phyloP scores from a whole-genome alignment of 2,329 filamentous ascomycete genomes.

The Beauveria rudraprayagi region DNA sequence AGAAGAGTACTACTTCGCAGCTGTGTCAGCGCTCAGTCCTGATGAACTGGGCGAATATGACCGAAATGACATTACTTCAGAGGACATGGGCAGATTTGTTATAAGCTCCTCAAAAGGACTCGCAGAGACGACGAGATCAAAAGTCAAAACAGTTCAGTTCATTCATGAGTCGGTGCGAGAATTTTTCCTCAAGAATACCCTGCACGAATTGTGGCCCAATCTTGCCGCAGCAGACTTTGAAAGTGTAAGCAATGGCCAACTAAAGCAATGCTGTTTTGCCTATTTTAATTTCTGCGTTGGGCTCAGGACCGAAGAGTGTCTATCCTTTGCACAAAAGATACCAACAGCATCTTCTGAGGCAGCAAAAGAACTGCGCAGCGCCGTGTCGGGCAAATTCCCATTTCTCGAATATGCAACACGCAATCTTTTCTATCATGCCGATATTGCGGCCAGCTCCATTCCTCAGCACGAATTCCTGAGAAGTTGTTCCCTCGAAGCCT shows the following conservation, averaged over 20 bases:
- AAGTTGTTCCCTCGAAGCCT: not conserved
- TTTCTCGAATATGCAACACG: conserved; percentile 13
- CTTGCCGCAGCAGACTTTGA: not conserved
- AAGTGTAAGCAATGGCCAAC: conserved; percentile 6
- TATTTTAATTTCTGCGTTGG: not conserved
- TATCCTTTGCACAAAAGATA: not conserved
- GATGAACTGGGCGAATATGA: conserved; percentile 15
- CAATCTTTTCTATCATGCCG: conserved; percentile 13
- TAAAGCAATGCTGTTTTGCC: conserved; percentile 12
- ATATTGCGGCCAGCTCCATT: not conserved
- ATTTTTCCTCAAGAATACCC: conserved; percentile 32
- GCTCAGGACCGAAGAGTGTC: accelerated
- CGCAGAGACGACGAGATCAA: conserved; percentile 24
- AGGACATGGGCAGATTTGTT: conserved; percentile 26
- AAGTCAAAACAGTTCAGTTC: conserved; percentile 27
- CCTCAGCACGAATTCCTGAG: not conserved
- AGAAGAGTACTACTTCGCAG: conserved; percentile 33
- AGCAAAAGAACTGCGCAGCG: not conserved
- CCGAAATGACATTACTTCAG: conserved; percentile 13
- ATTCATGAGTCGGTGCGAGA: conserved; percentile 45
- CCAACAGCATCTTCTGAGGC: not conserved
- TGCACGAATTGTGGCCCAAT: conserved; percentile 12
- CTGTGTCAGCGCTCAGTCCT: not conserved
- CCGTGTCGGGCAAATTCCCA: conserved; percentile 2
- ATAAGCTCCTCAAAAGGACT: conserved; percentile 37